Base-by-base conservation (phyloP, 345 rosid species). In the Ceriops zippeliana region DNA sequence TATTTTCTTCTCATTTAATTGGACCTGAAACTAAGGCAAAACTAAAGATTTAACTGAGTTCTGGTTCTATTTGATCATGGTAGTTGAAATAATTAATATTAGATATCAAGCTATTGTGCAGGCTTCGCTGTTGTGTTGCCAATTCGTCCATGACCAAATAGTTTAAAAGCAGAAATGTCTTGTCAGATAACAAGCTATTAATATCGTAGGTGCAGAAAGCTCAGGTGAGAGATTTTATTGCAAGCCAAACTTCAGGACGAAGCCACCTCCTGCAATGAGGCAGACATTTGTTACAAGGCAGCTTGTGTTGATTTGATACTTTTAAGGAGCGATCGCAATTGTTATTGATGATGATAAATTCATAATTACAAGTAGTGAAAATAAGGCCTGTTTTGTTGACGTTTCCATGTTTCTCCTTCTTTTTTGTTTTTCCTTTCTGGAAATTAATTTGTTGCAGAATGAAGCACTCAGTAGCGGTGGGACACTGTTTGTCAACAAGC, bases 381-480 rank as follows among this genome's bases (percentile, higher is more conserved):
- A 38, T 38, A 38, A 38, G 46, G 15, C 46, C 46, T 10, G 15
- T 38, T 38, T 38, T 11, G 46, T 42, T 54, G 8, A 54, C 7
- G 58, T 22, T 54, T 54, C 58, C 22, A 26, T 22, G 3, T 3
- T 42, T 11, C 49, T 11, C 22, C 21, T 53, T 20, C 6, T 54
- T n/a, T 22, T 54, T 26, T 22, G 5, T n/a, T 54, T 54, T 22
- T 10, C 27, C 28, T 42, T 42, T 54, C 15, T 1, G 58, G 27
- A 54, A 54, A 54, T 22, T 9, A 54, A 22, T 53, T 53, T 22
- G 58, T n/a, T 63, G 52, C 84, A 92, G 99, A 96, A 96, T 66
- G 99, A 96, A 77, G 85, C 97, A 35, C 69, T 96, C n/a, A 96
- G 92, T 79, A 98, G 98, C 7, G 99, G 99, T 53, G 99, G 99